Conservation (phyloP, 1,284 basidiomycete genomes). For the Anthracocystis panici-leucophaei region DNA sequence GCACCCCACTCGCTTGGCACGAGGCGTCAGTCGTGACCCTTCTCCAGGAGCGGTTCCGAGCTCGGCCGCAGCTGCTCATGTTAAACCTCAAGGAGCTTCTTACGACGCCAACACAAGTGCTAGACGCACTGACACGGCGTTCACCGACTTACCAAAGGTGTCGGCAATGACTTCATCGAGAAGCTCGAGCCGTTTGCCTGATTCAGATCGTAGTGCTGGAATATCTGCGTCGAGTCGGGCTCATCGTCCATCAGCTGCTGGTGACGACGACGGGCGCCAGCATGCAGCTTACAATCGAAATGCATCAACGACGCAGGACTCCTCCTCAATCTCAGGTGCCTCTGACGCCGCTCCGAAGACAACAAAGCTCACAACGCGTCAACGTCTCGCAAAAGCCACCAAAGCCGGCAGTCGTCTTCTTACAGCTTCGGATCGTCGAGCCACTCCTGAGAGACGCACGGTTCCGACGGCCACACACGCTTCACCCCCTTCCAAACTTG, state of each 20-base stretch:
- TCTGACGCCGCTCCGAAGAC: slow-evolving; percentile 28
- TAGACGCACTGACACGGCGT: slow-evolving; percentile 10
- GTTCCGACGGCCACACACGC: background rate
- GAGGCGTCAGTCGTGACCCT: slow-evolving; percentile 24
- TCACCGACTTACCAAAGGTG: slow-evolving; percentile 27
- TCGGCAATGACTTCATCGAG: slow-evolving; percentile 4
- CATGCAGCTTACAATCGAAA: slow-evolving; percentile 5
- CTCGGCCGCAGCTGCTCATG: background rate
- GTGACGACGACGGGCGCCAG: slow-evolving; percentile 4
- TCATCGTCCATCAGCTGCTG: background rate
- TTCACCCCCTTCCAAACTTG: slow-evolving; percentile 13
- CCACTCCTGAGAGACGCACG: slow-evolving; percentile 21
- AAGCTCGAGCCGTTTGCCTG: background rate
- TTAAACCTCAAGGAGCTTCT: slow-evolving; percentile 15
- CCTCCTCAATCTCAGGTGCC: slow-evolving; percentile 17
- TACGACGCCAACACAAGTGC: slow-evolving; percentile 5
- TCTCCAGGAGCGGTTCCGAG: slow-evolving; percentile 14
- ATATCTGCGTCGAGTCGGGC: background rate
- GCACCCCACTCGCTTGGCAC: slow-evolving; percentile 7
- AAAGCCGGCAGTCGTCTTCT: slow-evolving; percentile 45
- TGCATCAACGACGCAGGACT: background rate
- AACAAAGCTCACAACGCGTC: slow-evolving; percentile 44
- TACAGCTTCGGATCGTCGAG: slow-evolving; percentile 24
- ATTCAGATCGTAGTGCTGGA: background rate
- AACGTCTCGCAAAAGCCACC: slow-evolving; percentile 48